These are phyloP conservation scores for Citrullus mucosospermus DNA, from an alignment of 306 rosid species.

Conservation along the genomic window DNA sequence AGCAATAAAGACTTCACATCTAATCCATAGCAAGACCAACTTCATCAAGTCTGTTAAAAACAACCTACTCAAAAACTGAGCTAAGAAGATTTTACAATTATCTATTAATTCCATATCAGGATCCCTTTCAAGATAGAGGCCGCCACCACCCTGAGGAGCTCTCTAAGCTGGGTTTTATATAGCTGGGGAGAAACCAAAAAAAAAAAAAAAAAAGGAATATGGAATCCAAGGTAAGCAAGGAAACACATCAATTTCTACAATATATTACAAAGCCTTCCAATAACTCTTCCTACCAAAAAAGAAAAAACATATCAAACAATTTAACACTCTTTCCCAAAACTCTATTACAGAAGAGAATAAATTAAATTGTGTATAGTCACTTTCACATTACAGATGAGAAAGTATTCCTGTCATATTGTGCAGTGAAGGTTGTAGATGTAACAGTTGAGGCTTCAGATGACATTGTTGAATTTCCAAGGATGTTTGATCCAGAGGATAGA, in stretches of 20 bases:
- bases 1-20: no score
- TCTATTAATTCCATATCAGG: no score
- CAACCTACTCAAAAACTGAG: no score
- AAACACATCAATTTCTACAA: constrained; percentile 9
- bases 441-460: constrained; percentile 28
- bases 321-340: background rate
- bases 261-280: constrained; percentile 1
- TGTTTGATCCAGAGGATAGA: constrained; percentile 32
- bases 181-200: no score
- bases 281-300: constrained; percentile 4
- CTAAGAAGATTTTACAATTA: no score
- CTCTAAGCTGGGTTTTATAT: no score
- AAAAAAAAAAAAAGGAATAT: background rate
- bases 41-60: no score
- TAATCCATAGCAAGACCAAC: no score
- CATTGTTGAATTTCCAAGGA: constrained; percentile 26
- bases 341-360: background rate
- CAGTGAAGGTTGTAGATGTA: constrained; percentile 29
- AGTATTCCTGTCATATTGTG: constrained; percentile 22
- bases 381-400: constrained; percentile 6
- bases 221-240: background rate
- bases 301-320: background rate
- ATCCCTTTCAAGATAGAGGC: no score
- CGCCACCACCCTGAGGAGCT: no score
- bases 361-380: background rate